Evolutionary conservation across 2,329 filamentous ascomycete genomes (phyloP), one percentile per base, ranked within the genome.

Genomic region (Monosporascus sp.): DNA sequence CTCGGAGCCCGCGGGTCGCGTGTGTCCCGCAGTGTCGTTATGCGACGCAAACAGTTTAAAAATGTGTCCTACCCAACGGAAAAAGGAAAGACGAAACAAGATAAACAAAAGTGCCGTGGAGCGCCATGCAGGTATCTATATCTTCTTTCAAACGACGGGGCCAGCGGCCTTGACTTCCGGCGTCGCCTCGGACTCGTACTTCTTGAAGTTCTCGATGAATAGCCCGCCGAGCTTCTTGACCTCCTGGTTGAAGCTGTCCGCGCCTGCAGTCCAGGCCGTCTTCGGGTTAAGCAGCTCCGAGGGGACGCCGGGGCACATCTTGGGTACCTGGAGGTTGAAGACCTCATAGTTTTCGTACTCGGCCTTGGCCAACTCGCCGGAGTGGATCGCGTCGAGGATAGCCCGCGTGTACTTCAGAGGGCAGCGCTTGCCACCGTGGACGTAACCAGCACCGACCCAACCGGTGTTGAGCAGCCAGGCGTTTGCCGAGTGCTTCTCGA

Each of bases 371-470:
- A 99, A 90, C 77, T 96, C 91, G 64, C 94, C 94, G 50, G 85
- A 92, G 87, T 99, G 94, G 77, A 99, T 97, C 71, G 93, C 89
- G 74, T 99, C 93, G 65, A 99, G 86, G 72, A 99, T 97, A 67
- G 94, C 93, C 67, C 94, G 92, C 40, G 94, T 99, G 82, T 97
- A 99, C 80, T 97, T 97, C 73, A 97, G 84, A 41, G 93, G 93
- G 84, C 93, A 97, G 65, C 93, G 89, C 85, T 96, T 96, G 74
- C 92, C 92, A 62, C 92, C 93, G 67, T 91, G 94, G 59, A 90
- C 85, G 68, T 90, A 90, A 61, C 87, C 87, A 60, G 87, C 87
- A 49, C 87, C 87, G 57, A 90, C 83, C 66, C 85, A 90, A 70
- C 87, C 90, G 50, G 90, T 84, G 64, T 82, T 85, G 63, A 99